These are phyloP conservation scores for Chalaropsis ovoidea DNA, from an alignment of 2,329 filamentous ascomycete genomes.

Conservation along the genomic window DNA sequence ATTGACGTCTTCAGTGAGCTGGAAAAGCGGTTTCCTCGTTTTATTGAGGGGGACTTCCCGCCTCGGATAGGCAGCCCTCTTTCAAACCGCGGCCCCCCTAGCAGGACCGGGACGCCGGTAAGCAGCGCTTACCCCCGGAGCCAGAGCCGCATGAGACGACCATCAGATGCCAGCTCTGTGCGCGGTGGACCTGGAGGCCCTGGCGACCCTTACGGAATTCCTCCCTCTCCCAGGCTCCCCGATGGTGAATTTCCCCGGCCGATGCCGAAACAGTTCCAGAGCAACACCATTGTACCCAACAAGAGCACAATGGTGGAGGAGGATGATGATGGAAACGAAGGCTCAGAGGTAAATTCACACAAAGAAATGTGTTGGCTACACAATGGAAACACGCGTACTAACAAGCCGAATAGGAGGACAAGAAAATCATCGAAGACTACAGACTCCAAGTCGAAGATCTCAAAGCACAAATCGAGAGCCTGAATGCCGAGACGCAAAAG, in stretches of 20 bases:
- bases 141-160: slow-evolving; percentile 45
- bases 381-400: background rate
- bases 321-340: slow-evolving; percentile 55
- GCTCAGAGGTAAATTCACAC: slow-evolving; percentile 36
- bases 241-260: slow-evolving; percentile 61
- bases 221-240: slow-evolving; percentile 46
- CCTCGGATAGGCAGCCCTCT: slow-evolving; percentile 60
- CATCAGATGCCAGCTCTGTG: slow-evolving; percentile 55
- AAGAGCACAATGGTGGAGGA: slow-evolving; percentile 98
- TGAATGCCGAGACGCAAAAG: slow-evolving; percentile 59
- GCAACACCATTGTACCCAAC: slow-evolving; percentile 92
- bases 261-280: slow-evolving; percentile 80
- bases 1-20: slow-evolving; percentile 95
- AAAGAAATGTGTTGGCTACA: background rate
- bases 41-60: slow-evolving; percentile 57
- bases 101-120: slow-evolving; percentile 52
- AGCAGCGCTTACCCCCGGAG: slow-evolving; percentile 47
- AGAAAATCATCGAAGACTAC: slow-evolving; percentile 42
- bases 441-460: slow-evolving; percentile 69
- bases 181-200: slow-evolving; percentile 32
- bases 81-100: slow-evolving; percentile 48
- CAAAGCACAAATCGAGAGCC: slow-evolving; percentile 61
- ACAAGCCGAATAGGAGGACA: slow-evolving; percentile 13
- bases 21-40: slow-evolving; percentile 78
- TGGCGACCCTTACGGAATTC: slow-evolving; percentile 41